Evolutionary conservation across 331 rosid species (phyloP).

Genomic region (Pyracantha coccinea): DNA sequence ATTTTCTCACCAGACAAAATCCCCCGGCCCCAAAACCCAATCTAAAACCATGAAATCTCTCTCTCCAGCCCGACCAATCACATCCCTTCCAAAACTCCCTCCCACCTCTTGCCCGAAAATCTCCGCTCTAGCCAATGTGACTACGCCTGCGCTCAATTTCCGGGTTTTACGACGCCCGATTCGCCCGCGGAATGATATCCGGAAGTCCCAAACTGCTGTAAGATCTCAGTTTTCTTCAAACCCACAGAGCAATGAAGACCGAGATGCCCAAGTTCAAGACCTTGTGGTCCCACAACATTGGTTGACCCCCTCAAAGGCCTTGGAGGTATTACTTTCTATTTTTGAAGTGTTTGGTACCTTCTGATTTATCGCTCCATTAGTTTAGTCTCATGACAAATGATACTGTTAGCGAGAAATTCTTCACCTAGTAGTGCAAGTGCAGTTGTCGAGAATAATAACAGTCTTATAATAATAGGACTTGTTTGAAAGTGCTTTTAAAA

Average conservation of each 20-base stretch:
- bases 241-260: conserved; percentile 26
- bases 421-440: too few relatives aligned
- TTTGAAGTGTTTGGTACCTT: neutral
- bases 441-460: too few relatives aligned
- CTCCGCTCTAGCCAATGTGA: neutral
- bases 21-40: too few relatives aligned
- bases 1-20: neutral
- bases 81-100: neutral
- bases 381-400: neutral
- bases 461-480: accelerated
- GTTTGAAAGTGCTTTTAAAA: too few relatives aligned
- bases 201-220: neutral
- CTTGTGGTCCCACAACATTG: conserved; percentile 66
- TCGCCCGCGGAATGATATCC: neutral
- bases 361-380: neutral
- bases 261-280: conserved; percentile 45
- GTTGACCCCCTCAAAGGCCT: conserved; percentile 60
- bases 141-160: conserved; percentile 2
- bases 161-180: conserved; percentile 3
- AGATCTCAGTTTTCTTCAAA: conserved; percentile 24
- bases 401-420: too few relatives aligned
- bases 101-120: neutral
- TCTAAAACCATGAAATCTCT: conserved; percentile 16
- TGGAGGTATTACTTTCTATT: conserved; percentile 39
- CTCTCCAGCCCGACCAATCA: neutral